phyloP scores from a whole-genome alignment of 2,329 filamentous ascomycete species.

The Kalmusia sp. region DNA sequence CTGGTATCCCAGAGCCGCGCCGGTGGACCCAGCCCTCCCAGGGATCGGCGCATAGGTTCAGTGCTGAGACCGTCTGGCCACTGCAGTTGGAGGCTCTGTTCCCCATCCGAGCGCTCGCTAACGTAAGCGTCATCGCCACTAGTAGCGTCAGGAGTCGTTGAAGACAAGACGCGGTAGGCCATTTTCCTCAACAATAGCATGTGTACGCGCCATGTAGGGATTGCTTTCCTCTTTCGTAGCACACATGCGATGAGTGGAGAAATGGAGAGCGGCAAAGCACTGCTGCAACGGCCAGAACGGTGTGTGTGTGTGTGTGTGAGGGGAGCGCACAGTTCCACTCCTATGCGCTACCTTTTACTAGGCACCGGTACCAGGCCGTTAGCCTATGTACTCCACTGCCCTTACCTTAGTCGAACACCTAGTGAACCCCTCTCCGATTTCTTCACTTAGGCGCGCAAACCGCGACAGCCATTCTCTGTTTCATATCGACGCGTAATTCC shows the following conservation, averaged over 20 bases:
- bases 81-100: slow-evolving; percentile 40
- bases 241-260: background rate
- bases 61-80: slow-evolving; percentile 25
- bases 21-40: slow-evolving; percentile 30
- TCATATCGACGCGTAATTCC: slow-evolving; percentile 3
- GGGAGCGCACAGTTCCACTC: slow-evolving; percentile 25
- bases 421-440: slow-evolving; percentile 10
- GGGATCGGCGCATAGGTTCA: slow-evolving; percentile 24
- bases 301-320: no score
- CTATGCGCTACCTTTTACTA: slow-evolving; percentile 25
- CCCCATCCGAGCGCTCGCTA: slow-evolving; percentile 41
- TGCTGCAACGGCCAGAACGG: slow-evolving; percentile 3
- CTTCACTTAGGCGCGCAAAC: slow-evolving; percentile 38
- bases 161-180: background rate
- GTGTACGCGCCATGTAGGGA: no score
- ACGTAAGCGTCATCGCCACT: background rate
- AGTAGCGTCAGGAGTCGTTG: background rate
- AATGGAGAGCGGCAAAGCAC: slow-evolving; percentile 12
- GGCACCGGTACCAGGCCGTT: slow-evolving; percentile 18
- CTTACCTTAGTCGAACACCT: slow-evolving; percentile 17
- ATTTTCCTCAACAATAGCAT: no score
- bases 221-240: no score
- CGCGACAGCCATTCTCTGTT: slow-evolving; percentile 24
- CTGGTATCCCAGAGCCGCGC: slow-evolving; percentile 39
- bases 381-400: slow-evolving; percentile 26